These are phyloP conservation scores for Aspergillus sp. DNA, from an alignment of 2,329 filamentous ascomycete genomes.

Conservation along the genomic window DNA sequence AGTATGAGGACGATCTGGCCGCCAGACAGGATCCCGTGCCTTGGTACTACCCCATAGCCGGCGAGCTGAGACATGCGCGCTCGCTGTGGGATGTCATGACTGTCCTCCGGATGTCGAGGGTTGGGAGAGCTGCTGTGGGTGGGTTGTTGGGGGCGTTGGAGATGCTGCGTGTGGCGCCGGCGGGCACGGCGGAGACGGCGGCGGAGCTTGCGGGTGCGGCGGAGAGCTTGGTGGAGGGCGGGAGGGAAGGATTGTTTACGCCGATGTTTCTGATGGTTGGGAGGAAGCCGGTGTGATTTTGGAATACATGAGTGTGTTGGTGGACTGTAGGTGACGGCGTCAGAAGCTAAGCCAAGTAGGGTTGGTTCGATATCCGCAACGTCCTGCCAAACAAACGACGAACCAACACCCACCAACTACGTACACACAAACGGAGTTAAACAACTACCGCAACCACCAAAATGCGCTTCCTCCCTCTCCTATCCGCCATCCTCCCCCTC, in stretches of 20 bases:
- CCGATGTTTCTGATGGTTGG: slow-evolving; percentile 97
- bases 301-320: too few species aligned
- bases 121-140: slow-evolving; percentile 67
- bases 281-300: slow-evolving; percentile 77
- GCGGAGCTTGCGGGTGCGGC: slow-evolving; percentile 74
- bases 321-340: too few species aligned
- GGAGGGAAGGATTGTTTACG: slow-evolving; percentile 83
- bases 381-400: too few species aligned
- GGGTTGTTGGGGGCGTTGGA: slow-evolving; percentile 69
- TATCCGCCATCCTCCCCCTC: slow-evolving; percentile 30
- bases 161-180: slow-evolving; percentile 64
- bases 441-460: too few species aligned
- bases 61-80: slow-evolving; percentile 74
- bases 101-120: slow-evolving; percentile 78
- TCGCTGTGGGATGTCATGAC: slow-evolving; percentile 71
- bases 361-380: too few species aligned
- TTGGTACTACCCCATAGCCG: slow-evolving; percentile 90
- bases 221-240: slow-evolving; percentile 80
- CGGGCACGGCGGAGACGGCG: slow-evolving; percentile 87
- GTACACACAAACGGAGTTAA: too few species aligned
- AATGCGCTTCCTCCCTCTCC: slow-evolving; percentile 38
- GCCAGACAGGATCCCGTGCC: slow-evolving; percentile 64
- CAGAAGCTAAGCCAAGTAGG: too few species aligned
- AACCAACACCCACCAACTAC: too few species aligned
- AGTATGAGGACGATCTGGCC: slow-evolving; percentile 79